Evolutionary conservation across 305 asterid genomes (phyloP), one percentile per base, ranked within the genome.

Genomic region (Caryopteris hybrid): DNA sequence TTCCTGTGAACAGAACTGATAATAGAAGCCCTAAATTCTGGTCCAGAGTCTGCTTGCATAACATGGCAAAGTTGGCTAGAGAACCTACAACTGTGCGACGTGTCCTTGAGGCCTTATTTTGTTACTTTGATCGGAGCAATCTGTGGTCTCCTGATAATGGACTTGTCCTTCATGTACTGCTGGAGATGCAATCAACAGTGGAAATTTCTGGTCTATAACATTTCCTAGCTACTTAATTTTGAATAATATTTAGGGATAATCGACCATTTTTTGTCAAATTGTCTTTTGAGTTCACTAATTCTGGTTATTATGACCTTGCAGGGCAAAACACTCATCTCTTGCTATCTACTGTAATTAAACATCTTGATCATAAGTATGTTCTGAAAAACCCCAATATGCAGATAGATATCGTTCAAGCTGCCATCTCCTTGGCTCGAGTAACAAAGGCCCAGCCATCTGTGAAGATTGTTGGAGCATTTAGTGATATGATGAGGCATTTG

Each of bases 401-500:
- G 84, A 77, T 83, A 67, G 95, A 85, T 62, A 87, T 89, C 70
- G 83, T 87, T 78, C 85, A 79, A 76, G 90, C 87, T 76, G 87
- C 86, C 52, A 85, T 84, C 65, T 74, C 85, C 71, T 81, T 89
- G 76, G 80, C 85, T 74, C 81, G 79, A 61, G 75, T 74, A 14
- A 85, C 95, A 43, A 89, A 83, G 88, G 71, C 77, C 56, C 86
- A 87, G 78, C 71, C 85, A 21, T 89, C 96, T 51, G 86, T 77
- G 68, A 80, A 85, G 64, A 82, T 87, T 63, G 45, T 85, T 77
- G 87, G 95, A 76, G 92, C 90, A 36, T 80, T 86, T 70, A 81
- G 88, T 83, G 96, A 89, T 83, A 85, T 89, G 87, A 73, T 85
- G 94, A 80, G 96, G 61, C 96, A 89, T 78, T 67, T 89, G 76